Evolutionary conservation across 2,329 filamentous ascomycete genomes (phyloP).

Genomic region (Cryoendolithus antarcticus): DNA sequence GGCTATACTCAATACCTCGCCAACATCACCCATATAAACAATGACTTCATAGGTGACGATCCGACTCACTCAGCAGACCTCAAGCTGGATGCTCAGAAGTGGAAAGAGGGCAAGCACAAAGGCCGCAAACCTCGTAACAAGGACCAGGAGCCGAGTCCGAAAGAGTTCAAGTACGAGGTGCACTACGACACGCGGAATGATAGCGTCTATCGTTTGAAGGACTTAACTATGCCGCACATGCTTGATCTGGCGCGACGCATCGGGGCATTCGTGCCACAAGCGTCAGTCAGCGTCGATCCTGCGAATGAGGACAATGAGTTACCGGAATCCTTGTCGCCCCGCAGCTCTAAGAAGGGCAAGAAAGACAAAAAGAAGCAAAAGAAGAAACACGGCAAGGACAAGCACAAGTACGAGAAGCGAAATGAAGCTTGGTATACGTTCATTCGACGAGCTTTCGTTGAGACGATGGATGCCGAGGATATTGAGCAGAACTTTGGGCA

Average conservation of each 20-base stretch:
- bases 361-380: conserved; percentile 24
- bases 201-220: conserved; percentile 58
- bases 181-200: conserved; percentile 81
- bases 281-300: conserved; percentile 20
- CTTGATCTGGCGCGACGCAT: conserved; percentile 71
- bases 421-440: conserved; percentile 67
- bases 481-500: conserved; percentile 35
- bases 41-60: conserved; percentile 38
- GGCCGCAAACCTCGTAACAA: conserved; percentile 42
- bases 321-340: conserved; percentile 18
- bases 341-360: conserved; percentile 19
- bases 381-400: conserved; percentile 21
- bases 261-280: conserved; percentile 38
- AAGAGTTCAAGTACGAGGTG: conserved; percentile 60
- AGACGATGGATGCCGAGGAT: conserved; percentile 54
- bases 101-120: conserved; percentile 53
- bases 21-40: conserved; percentile 84
- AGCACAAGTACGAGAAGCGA: conserved; percentile 42
- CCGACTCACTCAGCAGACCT: conserved; percentile 13
- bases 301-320: conserved; percentile 15
- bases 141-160: conserved; percentile 44
- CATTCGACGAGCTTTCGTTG: conserved; percentile 65
- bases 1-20: conserved; percentile 87
- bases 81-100: conserved; percentile 28
- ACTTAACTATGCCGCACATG: conserved; percentile 74